Evolutionary conservation across 495 filamentous ascomycete species (phyloP), one percentile per base, ranked within the genome.

Genomic region (Mycothermus thermophilus): DNA sequence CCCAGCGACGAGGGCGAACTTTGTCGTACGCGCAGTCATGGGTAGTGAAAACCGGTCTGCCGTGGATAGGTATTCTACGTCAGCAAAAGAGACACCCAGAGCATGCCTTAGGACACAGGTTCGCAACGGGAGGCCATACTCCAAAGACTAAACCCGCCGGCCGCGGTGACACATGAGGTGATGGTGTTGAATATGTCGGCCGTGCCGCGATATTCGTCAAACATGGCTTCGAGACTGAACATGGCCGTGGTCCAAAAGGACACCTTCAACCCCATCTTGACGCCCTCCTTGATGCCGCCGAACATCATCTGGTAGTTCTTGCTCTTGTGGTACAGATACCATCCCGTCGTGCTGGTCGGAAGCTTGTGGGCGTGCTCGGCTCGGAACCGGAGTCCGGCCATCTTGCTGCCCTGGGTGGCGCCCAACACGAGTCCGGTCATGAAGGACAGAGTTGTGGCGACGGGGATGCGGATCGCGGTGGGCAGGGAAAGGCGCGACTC

Each of bases 321-420:
- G 47, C 74, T 83, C 58, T 94, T 95, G 59, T 96, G 92, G 53
- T 97, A 97, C 18, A 95, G 72, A 52, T 84, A 97, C 90, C 90
- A 97, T 19, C 84, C 90, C 6, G 71, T 71, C 15, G 78, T 72
- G n/a, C 72, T 72, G 5, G 62, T 74, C 14, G 90, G 90, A 29
- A 92, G 73, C 45, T 86, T 77, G 61, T 97, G 90, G 14, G 90
- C 81, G 49, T 97, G 92, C 59, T 97, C 54, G 13, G 90, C 90
- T 33, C 88, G 80, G 58, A 95, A 97, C 31, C 76, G 74, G 25
- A 93, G 66, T 22, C 76, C 75, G 11, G 83, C 73, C 43, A 63
- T 74, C 52, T 74, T 74, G 52, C 75, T 74, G 24, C 82, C 84
- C 26, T 90, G 72, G 5, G 72, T 66, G 4, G 75, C 57, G 24